Base-by-base conservation (phyloP, 176 grass and related monocot species). In the Panicum miliaceum region DNA sequence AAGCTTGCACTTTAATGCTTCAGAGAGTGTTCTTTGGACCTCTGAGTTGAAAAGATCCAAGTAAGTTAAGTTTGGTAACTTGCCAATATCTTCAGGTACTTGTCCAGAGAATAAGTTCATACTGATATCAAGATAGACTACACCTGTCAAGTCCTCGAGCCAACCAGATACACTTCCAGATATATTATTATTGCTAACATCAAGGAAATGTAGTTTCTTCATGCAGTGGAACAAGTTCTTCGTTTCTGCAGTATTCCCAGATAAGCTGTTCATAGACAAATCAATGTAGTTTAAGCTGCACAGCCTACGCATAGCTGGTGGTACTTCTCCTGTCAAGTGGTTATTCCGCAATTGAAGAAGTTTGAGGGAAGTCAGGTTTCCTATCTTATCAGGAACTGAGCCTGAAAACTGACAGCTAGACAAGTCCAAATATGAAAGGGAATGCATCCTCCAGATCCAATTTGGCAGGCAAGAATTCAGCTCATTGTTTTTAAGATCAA, bases 201-300 rank as follows among this genome's bases (percentile, higher is more conserved):
- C 8, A 5, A 73, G 7, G 52, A 22, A 10, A 0, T 4, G 46
- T 15, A 74, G 47, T 53, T 53, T 26, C 71, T 74, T 53, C 46
- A 74, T 50, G 8, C 71, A 74, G 8, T 2, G 26, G 29, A 53
- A 53, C 8, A 35, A 11, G 27, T 74, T 74, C 71, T 74, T 52
- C 2, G 0, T 8, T 74, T 2, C 47, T 35, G 71, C 26, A 74
- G 16, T 32, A 74, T 53, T 4, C 35, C 47, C 47, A 5, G 2
- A 22, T 18, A 74, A 74, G 53, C 20, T 9, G 26, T 74, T 74
- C 71, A 74, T 74, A 9, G 71, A 74, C 71, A 74, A 22, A 20
- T 74, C 71, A 1, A 74, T 34, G 27, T 6, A 4, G 0, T 74
- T 74, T 52, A 74, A 52, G 4, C 8, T 74, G 71, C 71, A 74